These are phyloP conservation scores for Sanghuangporus weigelae DNA, from an alignment of 1,284 basidiomycete species.

Conservation along the genomic window DNA sequence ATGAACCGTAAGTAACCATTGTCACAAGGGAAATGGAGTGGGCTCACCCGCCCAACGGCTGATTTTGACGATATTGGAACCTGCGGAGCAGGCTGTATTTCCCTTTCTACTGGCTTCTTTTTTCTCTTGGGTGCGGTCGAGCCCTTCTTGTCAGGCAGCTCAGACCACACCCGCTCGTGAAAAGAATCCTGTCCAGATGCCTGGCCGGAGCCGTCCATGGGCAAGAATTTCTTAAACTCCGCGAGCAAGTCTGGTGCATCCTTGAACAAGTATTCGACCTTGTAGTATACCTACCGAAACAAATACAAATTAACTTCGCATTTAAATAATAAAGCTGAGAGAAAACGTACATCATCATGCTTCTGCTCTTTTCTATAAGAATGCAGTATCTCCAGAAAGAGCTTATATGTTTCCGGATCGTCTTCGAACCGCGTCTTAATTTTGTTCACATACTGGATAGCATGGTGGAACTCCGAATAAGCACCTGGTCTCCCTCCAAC, in stretches of 20 bases:
- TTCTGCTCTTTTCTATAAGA: slow-evolving; percentile 95
- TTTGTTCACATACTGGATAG: slow-evolving; percentile 97
- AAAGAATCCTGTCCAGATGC: slow-evolving; percentile 25
- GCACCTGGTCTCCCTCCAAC: slow-evolving; percentile 31
- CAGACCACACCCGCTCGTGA: slow-evolving; percentile 15
- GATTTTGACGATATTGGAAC: slow-evolving; percentile 33
- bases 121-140: slow-evolving; percentile 40
- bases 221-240: slow-evolving; percentile 97
- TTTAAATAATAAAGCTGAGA: background rate
- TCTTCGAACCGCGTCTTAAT: slow-evolving; percentile 94
- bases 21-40: background rate
- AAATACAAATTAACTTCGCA: slow-evolving; percentile 16
- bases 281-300: slow-evolving; percentile 79
- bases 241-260: slow-evolving; percentile 88
- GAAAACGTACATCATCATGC: slow-evolving; percentile 74
- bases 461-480: slow-evolving; percentile 89
- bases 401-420: slow-evolving; percentile 95
- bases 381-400: slow-evolving; percentile 97
- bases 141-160: slow-evolving; percentile 41
- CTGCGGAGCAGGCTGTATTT: slow-evolving; percentile 49
- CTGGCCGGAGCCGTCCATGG: slow-evolving; percentile 40
- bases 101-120: slow-evolving; percentile 57
- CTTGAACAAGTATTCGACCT: slow-evolving; percentile 91
- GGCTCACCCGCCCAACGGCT: slow-evolving; percentile 1
- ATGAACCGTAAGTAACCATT: background rate